Evolutionary conservation across 352 stramenopile genomes (phyloP).

Genomic region (Phytophthora hybrid): DNA sequence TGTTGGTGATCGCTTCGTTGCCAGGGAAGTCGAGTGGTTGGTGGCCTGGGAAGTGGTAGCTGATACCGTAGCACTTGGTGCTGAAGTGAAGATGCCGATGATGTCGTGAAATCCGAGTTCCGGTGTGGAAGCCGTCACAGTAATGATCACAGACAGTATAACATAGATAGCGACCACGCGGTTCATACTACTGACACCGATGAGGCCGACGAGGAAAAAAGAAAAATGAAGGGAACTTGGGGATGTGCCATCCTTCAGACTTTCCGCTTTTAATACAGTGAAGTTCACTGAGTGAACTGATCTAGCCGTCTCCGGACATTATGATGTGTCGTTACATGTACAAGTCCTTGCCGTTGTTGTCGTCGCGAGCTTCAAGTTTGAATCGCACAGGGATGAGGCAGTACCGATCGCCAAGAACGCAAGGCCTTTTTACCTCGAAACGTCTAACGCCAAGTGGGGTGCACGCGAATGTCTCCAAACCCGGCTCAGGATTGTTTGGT

Average conservation of each 20-base stretch:
- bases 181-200: background rate
- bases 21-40: too few species aligned
- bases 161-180: background rate
- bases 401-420: conserved; percentile 6
- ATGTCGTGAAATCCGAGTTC: background rate
- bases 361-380: conserved; percentile 11
- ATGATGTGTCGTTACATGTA: background rate
- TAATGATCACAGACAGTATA: too few species aligned
- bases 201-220: background rate
- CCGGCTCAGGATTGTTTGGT: conserved; percentile 1
- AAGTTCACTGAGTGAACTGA: too few species aligned
- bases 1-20: too few species aligned
- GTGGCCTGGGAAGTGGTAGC: too few species aligned
- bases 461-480: background rate
- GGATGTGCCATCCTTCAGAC: background rate
- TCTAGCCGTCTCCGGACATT: too few species aligned
- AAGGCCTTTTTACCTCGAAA: conserved; percentile 9
- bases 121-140: background rate
- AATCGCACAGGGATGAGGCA: conserved; percentile 11
- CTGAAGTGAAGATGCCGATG: background rate
- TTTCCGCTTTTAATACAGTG: too few species aligned
- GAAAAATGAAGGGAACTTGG: background rate
- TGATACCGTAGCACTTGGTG: background rate
- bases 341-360: background rate
- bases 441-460: background rate